Evolutionary conservation across 2,329 filamentous ascomycete genomes (phyloP).

Genomic region (Botryosphaeria dothidea): DNA sequence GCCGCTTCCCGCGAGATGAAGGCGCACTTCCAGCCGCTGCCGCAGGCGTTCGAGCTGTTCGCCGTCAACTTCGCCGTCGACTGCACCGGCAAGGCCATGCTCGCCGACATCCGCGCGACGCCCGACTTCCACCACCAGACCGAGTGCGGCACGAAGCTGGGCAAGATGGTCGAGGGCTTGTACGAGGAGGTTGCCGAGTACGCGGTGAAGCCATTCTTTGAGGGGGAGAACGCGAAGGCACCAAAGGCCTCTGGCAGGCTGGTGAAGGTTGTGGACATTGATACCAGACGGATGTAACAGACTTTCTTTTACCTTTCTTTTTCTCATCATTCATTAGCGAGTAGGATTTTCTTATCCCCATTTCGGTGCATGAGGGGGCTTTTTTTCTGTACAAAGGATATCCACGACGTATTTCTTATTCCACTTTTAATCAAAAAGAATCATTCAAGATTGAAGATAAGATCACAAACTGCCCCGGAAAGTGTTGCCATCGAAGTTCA

Average conservation of each 20-base stretch:
- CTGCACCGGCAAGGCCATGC: not conserved
- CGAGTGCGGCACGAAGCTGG: slow-evolving; percentile 66
- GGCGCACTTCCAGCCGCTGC: slow-evolving; percentile 86
- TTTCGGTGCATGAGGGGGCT: too few relatives aligned
- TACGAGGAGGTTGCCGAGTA: slow-evolving; percentile 72
- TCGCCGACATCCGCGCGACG: not conserved
- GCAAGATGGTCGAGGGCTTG: slow-evolving; percentile 70
- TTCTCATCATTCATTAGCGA: too few relatives aligned
- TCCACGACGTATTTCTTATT: too few relatives aligned
- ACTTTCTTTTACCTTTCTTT: not conserved
- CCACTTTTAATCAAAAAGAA: too few relatives aligned
- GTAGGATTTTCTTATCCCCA: too few relatives aligned
- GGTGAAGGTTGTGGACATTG: slow-evolving; percentile 46
- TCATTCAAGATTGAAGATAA: too few relatives aligned
- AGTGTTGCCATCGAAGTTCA: too few relatives aligned
- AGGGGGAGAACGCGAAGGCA: slow-evolving; percentile 21
- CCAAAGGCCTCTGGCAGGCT: slow-evolving; percentile 29
- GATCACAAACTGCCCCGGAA: too few relatives aligned
- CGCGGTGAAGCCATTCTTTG: slow-evolving; percentile 70
- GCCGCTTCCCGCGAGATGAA: slow-evolving; percentile 74
- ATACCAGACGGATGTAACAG: slow-evolving; percentile 41
- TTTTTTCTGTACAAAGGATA: too few relatives aligned
- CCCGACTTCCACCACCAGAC: not conserved
- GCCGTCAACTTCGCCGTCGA: slow-evolving; percentile 83
- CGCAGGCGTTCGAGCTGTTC: slow-evolving; percentile 88